A percentile compares a stretch with the other conserved stretches of the same genome.
Evolutionary conservation across 192 early-diverging fungal species (phyloP).

Genomic region (Backusella circina): DNA sequence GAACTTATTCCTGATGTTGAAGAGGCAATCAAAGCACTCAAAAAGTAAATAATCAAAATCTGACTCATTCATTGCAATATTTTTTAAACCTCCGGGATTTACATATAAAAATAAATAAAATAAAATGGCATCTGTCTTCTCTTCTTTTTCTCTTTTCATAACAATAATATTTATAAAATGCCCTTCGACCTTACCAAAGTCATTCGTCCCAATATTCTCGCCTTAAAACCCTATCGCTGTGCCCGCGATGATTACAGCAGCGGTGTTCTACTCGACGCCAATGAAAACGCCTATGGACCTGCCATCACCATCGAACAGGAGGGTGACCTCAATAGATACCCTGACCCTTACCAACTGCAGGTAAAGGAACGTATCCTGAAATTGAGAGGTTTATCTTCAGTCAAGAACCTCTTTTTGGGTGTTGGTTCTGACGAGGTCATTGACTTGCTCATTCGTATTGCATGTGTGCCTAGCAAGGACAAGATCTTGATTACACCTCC

Average conservation of each 20-base stretch:
- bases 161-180: conserved; percentile 17
- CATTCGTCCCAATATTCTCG: conserved; percentile 79
- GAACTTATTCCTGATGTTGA: conserved; percentile 22
- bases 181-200: conserved; percentile 58
- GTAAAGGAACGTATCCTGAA: conserved; percentile 77
- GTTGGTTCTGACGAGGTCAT: conserved; percentile 98
- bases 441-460: conserved; percentile 85
- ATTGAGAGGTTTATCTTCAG: conserved; percentile 64
- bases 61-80: background rate
- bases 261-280: conserved; percentile 97
- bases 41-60: background rate
- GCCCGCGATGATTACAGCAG: conserved; percentile 95
- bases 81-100: background rate
- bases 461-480: conserved; percentile 87
- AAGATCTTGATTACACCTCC: conserved; percentile 94
- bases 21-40: conserved; percentile 3
- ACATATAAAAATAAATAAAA: background rate
- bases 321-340: conserved; percentile 86
- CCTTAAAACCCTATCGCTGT: conserved; percentile 91
- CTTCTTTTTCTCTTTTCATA: background rate
- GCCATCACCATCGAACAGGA: conserved; percentile 29
- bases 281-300: conserved; percentile 94
- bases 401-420: conserved; percentile 86
- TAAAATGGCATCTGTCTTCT: background rate
- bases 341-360: conserved; percentile 85